Evolutionary conservation across 176 grass and related monocot species (phyloP), one percentile per base, ranked within the genome.

Genomic region (Guadua angustifolia): DNA sequence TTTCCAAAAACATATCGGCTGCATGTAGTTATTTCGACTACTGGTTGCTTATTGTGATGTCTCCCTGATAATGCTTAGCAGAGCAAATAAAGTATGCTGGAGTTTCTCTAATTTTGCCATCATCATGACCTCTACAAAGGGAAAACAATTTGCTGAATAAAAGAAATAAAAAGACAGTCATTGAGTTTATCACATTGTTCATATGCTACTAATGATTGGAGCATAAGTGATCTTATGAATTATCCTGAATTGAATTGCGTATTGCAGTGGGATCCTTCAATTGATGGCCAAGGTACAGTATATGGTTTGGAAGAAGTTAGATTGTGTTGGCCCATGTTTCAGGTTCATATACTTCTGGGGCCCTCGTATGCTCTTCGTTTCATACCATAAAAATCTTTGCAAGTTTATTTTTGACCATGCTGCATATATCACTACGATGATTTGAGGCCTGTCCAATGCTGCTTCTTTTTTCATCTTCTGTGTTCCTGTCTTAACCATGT

Each of bases 361-460:
- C 12, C 15, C 18, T 71, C 52, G n/a, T 79, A 44, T 79, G 76
- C 4, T 52, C 14, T 45, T 73, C 12, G 45, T 25, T 68, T 82
- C 42, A 60, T 68, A 32, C 43, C 79, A 60, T 12, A 58, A 25
- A 87, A 13, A 82, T 61, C 39, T 75, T 49, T 46, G 59, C 13
- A 9, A 21, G n/a, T n/a, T n/a, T 46, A 40, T 33, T 17, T 59
- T 29, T 49, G 13, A 1, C 45, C 80, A 73, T 79, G 49, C 38
- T 39, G 75, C 81, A 36, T 36, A 66, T 84, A 66, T 66, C 10
- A 43, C 0, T 83, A 26, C 4, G 16, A 40, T 65, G 57, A 62
- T 74, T 65, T 74, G 18, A 52, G 8, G 74, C 26, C 55, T 71
- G 15, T 61, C 32, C 63, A 84, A 75, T 68, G 38, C 50, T 33